Base-by-base conservation (phyloP, 2,329 filamentous ascomycete species). In the Zasmidium cellare region DNA sequence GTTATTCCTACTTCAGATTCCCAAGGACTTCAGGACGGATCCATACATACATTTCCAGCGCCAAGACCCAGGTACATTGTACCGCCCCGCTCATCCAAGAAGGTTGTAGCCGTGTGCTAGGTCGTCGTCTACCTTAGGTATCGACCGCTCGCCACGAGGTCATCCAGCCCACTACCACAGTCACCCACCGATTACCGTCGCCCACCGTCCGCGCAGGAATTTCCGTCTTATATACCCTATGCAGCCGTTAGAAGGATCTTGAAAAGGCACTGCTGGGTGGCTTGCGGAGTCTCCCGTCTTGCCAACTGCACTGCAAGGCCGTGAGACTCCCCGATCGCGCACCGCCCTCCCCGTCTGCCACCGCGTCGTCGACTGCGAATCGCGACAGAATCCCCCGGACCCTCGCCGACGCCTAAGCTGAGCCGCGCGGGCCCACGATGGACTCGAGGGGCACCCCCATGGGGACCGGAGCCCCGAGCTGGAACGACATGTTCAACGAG, bases 401-500 rank as follows among this genome's bases (percentile, higher is more conserved):
- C 7, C 3, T 41, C 35, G 11, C 35, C 35, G 35, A 6, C n/a
- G 35, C 16, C 35, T 41, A 14, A 41, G 16, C 35, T 9, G 35
- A 41, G 7, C 35, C 35, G 35, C 35, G 35, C 35, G 35, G 35
- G 16, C 35, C 35, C 35, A 41, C 38, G 49, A 63, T 63, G 60
- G 60, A 60, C 50, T 52, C 55, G 47, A 48, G 53, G 46, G 60
- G 55, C 46, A 56, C 35, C 35, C 46, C 50, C 31, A 58, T 56
- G 45, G 53, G 46, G 19, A 56, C 52, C 46, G 51, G 22, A 49
- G 20, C 6, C 24, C 35, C 50, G 50, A n/a, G 28, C 48, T 67
- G 65, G 61, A 62, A 63, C 46, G 64, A 66, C 53, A 60, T 63
- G 55, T 57, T 62, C 44, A 46, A 56, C 45, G 52, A 57, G 53